Evolutionary conservation across 2,329 filamentous ascomycete species (phyloP).

Genomic region (Dichotomopilus funicola): DNA sequence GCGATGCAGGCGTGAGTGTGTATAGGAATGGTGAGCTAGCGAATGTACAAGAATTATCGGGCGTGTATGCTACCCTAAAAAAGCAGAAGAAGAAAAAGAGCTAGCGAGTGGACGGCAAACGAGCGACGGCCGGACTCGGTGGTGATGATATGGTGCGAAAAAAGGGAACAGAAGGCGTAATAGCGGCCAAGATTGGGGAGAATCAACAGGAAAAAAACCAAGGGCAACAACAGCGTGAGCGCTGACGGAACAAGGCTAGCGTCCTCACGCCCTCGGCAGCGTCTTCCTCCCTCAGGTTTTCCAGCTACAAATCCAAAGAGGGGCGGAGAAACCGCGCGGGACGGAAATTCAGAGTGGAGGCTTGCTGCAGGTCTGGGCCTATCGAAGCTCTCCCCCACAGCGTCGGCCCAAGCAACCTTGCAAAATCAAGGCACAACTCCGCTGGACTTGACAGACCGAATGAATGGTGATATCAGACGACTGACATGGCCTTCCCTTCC

Average conservation of each 20-base stretch:
- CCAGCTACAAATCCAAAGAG: not conserved
- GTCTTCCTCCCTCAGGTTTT: no score
- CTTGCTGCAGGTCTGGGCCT: constrained; percentile 11
- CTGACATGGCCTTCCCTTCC: not conserved
- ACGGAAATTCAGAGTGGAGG: constrained; percentile 14
- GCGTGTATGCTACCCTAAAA: not conserved
- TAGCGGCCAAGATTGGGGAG: constrained; percentile 6
- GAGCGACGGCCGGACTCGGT: constrained; percentile 11
- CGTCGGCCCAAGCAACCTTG: constrained; percentile 1
- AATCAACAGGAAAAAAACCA: constrained; percentile 8
- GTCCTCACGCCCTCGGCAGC: not conserved
- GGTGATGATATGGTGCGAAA: constrained; percentile 8
- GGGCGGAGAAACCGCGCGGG: constrained; percentile 2
- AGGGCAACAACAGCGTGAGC: not conserved
- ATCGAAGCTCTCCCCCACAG: constrained; percentile 7
- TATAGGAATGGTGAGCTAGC: not conserved
- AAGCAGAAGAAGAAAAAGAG: not conserved
- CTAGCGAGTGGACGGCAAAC: constrained; percentile 7
- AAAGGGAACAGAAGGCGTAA: constrained; percentile 2
- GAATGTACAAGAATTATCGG: constrained; percentile 9
- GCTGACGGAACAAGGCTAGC: constrained; percentile 6
- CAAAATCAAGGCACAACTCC: constrained; percentile 17
- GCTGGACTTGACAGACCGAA: not conserved
- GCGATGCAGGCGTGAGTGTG: no score
- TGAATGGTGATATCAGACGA: constrained; percentile 12